Evolutionary conservation across 306 rosid species (phyloP).

Genomic region (Coriaria nepalensis): DNA sequence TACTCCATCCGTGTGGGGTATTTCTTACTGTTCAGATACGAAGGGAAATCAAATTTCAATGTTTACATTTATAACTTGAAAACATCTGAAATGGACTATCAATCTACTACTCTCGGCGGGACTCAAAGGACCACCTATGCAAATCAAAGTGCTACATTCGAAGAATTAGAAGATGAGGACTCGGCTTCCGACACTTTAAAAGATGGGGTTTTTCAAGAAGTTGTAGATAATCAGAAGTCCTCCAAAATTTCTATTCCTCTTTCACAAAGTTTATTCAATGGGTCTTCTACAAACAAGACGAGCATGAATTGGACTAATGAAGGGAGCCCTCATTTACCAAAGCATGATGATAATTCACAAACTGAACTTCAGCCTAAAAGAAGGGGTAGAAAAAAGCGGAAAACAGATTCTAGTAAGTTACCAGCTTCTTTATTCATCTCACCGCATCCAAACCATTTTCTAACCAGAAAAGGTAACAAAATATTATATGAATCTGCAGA

Average conservation of each 20-base stretch:
- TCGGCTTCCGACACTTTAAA: background rate
- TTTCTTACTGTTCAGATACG: constrained; percentile 65
- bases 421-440: constrained; percentile 8
- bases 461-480: background rate
- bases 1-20: constrained; percentile 58
- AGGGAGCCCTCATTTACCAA: constrained; percentile 33
- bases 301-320: constrained; percentile 47
- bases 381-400: constrained; percentile 50
- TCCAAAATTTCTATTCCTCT: constrained; percentile 18
- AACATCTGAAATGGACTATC: constrained; percentile 68
- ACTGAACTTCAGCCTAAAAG: constrained; percentile 39
- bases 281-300: constrained; percentile 31
- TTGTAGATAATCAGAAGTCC: too few relatives aligned
- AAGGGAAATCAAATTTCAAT: constrained; percentile 62
- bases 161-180: constrained; percentile 84
- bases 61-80: constrained; percentile 55
- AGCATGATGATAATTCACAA: constrained; percentile 22
- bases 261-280: constrained; percentile 17
- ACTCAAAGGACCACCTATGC: constrained; percentile 34
- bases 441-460: constrained; percentile 6
- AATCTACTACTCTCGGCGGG: constrained; percentile 24
- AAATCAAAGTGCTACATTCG: constrained; percentile 36
- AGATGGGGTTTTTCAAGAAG: too few relatives aligned
- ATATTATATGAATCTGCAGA: constrained; percentile 33
- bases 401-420: constrained; percentile 40